Conservation (phyloP, 257 asterid genomes). For the Plantago ovata region DNA sequence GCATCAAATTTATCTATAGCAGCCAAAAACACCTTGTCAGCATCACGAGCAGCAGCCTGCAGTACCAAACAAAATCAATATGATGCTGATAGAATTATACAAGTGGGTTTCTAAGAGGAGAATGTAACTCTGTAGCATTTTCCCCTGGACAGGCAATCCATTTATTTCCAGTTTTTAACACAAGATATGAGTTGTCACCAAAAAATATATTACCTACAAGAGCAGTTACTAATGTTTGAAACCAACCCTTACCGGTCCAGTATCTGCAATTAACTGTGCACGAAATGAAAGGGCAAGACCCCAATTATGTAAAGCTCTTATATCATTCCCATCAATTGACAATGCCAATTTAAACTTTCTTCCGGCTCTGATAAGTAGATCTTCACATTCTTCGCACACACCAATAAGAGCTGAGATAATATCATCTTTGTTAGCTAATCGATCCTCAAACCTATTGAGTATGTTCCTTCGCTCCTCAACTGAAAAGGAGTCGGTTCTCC, state of each 20-base stretch:
- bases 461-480: slow-evolving; percentile 29
- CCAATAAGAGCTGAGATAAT: slow-evolving; percentile 48
- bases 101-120: background rate
- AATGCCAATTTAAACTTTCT: slow-evolving; percentile 72
- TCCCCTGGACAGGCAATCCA: background rate
- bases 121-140: too few relatives aligned
- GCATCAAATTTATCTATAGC: slow-evolving; percentile 93
- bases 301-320: slow-evolving; percentile 88
- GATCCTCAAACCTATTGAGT: slow-evolving; percentile 28
- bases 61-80: slow-evolving; percentile 19
- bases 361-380: slow-evolving; percentile 76
- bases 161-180: slow-evolving; percentile 9
- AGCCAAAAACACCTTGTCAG: slow-evolving; percentile 86
- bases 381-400: slow-evolving; percentile 89
- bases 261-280: slow-evolving; percentile 84
- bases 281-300: slow-evolving; percentile 89
- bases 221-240: background rate
- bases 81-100: background rate
- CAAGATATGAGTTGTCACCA: slow-evolving; percentile 13
- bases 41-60: slow-evolving; percentile 79
- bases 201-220: slow-evolving; percentile 6
- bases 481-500: slow-evolving; percentile 29
- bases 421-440: slow-evolving; percentile 35
- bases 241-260: slow-evolving; percentile 72
- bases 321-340: slow-evolving; percentile 83